Conservation (phyloP, 805 yeast genomes). For the Barnettozyma salicaria region DNA sequence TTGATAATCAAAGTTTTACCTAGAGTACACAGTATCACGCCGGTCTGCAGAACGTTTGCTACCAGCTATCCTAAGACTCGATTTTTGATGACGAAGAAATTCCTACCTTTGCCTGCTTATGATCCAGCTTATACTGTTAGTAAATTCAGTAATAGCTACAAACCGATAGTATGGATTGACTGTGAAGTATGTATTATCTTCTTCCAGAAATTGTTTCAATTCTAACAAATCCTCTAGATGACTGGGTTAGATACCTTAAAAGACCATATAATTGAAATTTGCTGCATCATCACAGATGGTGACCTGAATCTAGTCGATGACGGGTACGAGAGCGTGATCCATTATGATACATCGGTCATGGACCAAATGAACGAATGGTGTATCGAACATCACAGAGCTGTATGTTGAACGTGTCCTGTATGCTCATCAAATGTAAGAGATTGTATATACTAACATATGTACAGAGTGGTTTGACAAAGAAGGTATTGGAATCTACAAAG, state of each 20-base stretch:
- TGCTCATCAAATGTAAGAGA: neutral
- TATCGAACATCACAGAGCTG: constrained; percentile 60
- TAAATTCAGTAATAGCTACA: constrained; percentile 16
- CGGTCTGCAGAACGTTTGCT: neutral
- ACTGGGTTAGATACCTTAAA: constrained; percentile 79
- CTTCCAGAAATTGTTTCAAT: neutral
- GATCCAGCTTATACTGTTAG: constrained; percentile 12
- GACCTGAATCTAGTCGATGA: constrained; percentile 64
- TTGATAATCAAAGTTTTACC: no score
- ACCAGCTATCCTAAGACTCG: neutral
- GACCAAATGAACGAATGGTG: constrained; percentile 89
- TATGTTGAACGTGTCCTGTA: neutral
- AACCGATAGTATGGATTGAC: constrained; percentile 85
- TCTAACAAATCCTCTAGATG: constrained; percentile 41
- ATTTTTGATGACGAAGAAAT: constrained; percentile 1
- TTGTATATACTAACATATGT: constrained; percentile 12
- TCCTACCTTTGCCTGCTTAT: constrained; percentile 14
- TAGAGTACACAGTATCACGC: no score
- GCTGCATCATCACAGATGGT: constrained; percentile 86
- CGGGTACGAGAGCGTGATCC: constrained; percentile 81
- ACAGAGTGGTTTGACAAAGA: constrained; percentile 63
- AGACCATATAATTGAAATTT: constrained; percentile 88
- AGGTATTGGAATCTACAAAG: constrained; percentile 50
- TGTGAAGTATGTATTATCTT: constrained; percentile 50
- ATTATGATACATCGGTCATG: constrained; percentile 54